Base-by-base conservation (phyloP, 1,139 yeast genomes). In the Kurtzmaniella natalensis region DNA sequence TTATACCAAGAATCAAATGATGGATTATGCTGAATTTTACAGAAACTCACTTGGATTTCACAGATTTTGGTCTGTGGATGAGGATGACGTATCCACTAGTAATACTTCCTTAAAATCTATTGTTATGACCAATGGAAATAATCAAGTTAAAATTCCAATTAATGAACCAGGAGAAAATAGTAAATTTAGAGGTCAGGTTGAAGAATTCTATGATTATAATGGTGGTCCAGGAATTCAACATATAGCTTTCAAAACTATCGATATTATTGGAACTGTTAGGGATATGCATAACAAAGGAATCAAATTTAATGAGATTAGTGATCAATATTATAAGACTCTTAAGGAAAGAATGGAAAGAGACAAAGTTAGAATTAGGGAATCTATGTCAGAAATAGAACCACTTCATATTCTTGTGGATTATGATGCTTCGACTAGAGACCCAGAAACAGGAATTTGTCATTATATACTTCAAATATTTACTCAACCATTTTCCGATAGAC, bases 141-240 rank as follows among this genome's bases (percentile, higher is more conserved):
- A 82, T 5, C 56, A 51, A 31, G 72, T 84, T 44, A 83, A 83
- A 54, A 78, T 86, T 74, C 95, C 95, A 7, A 74, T 86, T 32
- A 86, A 85, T 55, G 94, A 85, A 53, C 95, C 95, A 0, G 89
- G 87, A 0, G 52, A 61, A 35, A 85, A 89, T 2, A 58, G 62
- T 37, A 72, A 72, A 50, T 18, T 17, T 17, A 76, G 70, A 50
- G 78, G 89, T 2, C 95, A 86, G 53, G 80, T 86, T 42, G 94
- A 85, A 57, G 95, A 86, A 53, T 86, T 81, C 51, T 59, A 81
- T 44, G 84, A 80, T 36, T 86, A 65, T 48, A 72, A 84, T 51
- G 76, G 76, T 30, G 94, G 95, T 0, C 81, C 94, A 0, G 95
- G 95, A 1, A 72, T 86, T 22, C 95, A 86, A 57, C 95, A 86